A percentile compares a stretch with the other conserved stretches of the same genome.
phyloP scores from a whole-genome alignment of 257 asterid genomes.

The Solanum dulcamara region DNA sequence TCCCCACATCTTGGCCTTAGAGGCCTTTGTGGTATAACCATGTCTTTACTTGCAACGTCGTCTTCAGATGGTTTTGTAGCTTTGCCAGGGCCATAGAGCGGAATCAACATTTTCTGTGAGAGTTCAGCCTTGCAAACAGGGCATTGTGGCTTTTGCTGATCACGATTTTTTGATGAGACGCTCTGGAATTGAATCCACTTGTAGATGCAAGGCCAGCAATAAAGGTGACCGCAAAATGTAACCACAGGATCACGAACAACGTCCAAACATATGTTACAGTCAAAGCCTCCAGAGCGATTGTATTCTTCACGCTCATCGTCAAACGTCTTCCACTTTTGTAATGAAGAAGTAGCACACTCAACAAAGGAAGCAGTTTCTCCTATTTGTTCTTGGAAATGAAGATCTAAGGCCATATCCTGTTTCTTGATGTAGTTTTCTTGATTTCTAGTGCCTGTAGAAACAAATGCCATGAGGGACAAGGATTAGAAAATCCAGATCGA shows the following conservation, averaged over 20 bases:
- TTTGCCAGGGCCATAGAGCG: conserved; percentile 60
- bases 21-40: conserved; percentile 49
- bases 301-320: conserved; percentile 16
- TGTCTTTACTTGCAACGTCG: conserved; percentile 7
- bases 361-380: neutral
- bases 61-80: conserved; percentile 17
- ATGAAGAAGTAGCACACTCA: neutral
- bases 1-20: conserved; percentile 23
- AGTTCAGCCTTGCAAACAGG: conserved; percentile 69
- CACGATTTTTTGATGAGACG: conserved; percentile 6
- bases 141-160: conserved; percentile 34
- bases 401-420: neutral
- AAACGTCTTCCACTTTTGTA: conserved; percentile 19
- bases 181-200: conserved; percentile 43
- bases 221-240: conserved; percentile 78
- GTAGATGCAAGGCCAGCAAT: conserved; percentile 86
- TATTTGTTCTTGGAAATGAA: neutral
- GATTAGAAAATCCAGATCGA: no score
- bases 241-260: conserved; percentile 61
- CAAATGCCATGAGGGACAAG: neutral
- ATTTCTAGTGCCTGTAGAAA: conserved; percentile 1
- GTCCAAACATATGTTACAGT: conserved; percentile 73
- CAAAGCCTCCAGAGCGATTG: conserved; percentile 31
- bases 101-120: conserved; percentile 44
- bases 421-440: neutral